Base-by-base conservation (phyloP, 2,329 filamentous ascomycete genomes). In the Sporothrix variecibatus region DNA sequence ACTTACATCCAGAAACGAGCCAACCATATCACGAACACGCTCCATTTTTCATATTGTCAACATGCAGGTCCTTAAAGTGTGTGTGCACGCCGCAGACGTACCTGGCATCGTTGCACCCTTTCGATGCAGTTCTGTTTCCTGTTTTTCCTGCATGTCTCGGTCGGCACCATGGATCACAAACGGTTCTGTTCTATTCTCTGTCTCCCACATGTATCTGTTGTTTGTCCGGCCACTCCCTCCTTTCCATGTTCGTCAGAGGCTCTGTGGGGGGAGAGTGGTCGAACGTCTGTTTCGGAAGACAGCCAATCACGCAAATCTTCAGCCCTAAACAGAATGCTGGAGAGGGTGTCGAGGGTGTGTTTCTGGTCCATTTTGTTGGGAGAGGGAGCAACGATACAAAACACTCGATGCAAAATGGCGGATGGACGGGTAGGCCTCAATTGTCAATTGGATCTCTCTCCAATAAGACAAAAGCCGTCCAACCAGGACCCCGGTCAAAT, bases 61-160 rank as follows among this genome's bases (percentile, higher is more conserved):
- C 1, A 31, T 49, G 40, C 46, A 34, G 28, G 46, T 20, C 46
- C 67, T 34, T 23, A 3, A n/a, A 23, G 65, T 69, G 65, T 69
- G 67, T 70, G 49, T 56, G 56, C 56, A 72, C 31, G 23, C 28
- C 58, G 43, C 58, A 72, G 28, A 20, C 26, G 58, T 72, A 43
- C 71, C 71, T 56, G 71, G 62, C 71, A 65, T 53, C 12, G 67
- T 51, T 58, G 46, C 40, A 40, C 46, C 60, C 38, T 38, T 34
- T 26, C 28, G 70, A 62, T 72, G 53, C 53, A 49, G 34, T 43
- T 46, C 40, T 34, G 40, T 74, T 34, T 62, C 46, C 58, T 28
- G 58, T 49, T 62, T 68, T 46, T 34, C 31, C 73, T 74, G 73
- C 73, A 72, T 74, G 69, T 72, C 73, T 72, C 70, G 53, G 62